phyloP scores from a whole-genome alignment of 177 flowering plant species.

The Vitis hybrid region DNA sequence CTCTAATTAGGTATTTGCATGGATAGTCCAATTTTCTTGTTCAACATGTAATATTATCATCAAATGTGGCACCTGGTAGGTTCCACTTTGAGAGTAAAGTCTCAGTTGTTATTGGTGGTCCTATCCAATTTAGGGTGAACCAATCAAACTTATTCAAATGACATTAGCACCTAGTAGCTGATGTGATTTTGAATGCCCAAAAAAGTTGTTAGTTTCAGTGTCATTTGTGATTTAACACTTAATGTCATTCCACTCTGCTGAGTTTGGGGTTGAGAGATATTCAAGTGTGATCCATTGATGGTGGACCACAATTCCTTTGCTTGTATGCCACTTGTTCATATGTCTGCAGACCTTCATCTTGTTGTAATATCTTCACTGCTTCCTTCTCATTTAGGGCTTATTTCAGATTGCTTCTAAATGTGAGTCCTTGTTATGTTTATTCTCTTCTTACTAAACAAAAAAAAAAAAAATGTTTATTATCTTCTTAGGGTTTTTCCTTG shows the following conservation, averaged over 20 bases:
- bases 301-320: neutral
- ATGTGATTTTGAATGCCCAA: neutral
- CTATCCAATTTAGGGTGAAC: neutral
- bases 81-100: neutral
- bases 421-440: too few relatives aligned
- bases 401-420: too few relatives aligned
- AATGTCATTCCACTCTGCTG: neutral
- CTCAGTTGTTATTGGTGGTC: neutral
- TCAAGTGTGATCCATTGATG: neutral
- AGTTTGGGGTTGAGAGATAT: neutral
- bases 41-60: neutral
- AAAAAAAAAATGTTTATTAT: neutral
- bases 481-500: too few relatives aligned
- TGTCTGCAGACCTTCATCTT: too few relatives aligned
- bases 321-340: neutral
- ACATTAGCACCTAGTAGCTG: neutral
- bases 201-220: neutral
- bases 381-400: neutral
- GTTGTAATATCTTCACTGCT: neutral
- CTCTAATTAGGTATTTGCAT: neutral
- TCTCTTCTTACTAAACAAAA: neutral
- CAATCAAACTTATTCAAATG: neutral
- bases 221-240: neutral
- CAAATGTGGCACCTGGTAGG: neutral
- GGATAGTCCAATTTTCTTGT: neutral